A percentile compares a stretch with the other conserved stretches of the same genome.
These are phyloP conservation scores for Fusarium protoensiforme DNA, from an alignment of 2,329 filamentous ascomycete genomes.

Conservation along the genomic window DNA sequence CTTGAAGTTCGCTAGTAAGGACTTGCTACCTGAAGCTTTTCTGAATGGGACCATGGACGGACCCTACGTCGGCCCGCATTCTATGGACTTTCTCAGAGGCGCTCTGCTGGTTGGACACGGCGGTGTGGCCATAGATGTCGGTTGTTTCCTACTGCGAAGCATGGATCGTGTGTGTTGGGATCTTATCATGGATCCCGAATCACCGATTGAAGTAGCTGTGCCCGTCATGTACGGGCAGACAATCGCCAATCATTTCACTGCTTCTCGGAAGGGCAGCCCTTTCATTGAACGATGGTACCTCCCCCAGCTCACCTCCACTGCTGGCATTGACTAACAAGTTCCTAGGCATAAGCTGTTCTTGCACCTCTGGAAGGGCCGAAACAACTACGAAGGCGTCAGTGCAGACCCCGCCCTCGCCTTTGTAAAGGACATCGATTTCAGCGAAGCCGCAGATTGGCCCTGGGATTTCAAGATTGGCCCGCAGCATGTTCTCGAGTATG, in stretches of 20 bases:
- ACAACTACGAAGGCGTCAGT: slow-evolving; percentile 40
- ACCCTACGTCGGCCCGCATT: slow-evolving; percentile 52
- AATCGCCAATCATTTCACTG: slow-evolving; percentile 48
- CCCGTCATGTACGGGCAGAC: slow-evolving; percentile 40
- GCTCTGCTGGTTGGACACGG: slow-evolving; percentile 52
- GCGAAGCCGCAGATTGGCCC: slow-evolving; percentile 45
- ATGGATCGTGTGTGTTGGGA: slow-evolving; percentile 54
- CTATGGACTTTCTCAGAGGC: slow-evolving; percentile 55
- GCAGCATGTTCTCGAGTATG: slow-evolving; percentile 50
- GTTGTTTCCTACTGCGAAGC: slow-evolving; percentile 49
- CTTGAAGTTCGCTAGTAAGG: slow-evolving; percentile 45
- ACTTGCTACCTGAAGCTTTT: slow-evolving; percentile 41
- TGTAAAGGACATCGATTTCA: slow-evolving; percentile 39
- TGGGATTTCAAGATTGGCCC: slow-evolving; percentile 45
- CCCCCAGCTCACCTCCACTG: too few relatives aligned
- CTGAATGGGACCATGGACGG: slow-evolving; percentile 50
- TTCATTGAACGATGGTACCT: slow-evolving; percentile 51
- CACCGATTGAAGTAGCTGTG: slow-evolving; percentile 46
- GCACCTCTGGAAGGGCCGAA: slow-evolving; percentile 43
- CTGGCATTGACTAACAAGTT: not conserved
- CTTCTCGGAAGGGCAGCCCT: slow-evolving; percentile 50
- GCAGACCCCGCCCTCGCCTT: slow-evolving; percentile 43
- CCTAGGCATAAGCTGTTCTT: slow-evolving; percentile 50
- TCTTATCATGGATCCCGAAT: slow-evolving; percentile 46
- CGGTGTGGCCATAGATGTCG: slow-evolving; percentile 55